Conservation (phyloP, 2,329 filamentous ascomycete genomes). For the Scytalidium sp. region DNA sequence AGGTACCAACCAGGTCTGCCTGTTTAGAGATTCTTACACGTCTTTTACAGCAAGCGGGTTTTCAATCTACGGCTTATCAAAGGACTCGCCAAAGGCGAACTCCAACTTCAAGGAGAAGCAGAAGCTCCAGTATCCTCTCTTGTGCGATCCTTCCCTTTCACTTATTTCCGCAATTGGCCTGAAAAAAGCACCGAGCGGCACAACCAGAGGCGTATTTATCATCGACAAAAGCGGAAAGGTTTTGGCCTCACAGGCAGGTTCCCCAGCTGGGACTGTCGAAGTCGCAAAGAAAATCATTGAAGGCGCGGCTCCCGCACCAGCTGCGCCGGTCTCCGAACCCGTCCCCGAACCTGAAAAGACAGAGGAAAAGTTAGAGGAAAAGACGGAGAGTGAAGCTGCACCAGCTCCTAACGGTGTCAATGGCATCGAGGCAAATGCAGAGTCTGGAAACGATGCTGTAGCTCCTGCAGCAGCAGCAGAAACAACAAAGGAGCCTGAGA, state of each 20-base stretch:
- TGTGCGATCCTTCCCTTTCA: constrained; percentile 74
- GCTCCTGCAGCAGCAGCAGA: constrained; percentile 40
- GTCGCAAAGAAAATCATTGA: constrained; percentile 70
- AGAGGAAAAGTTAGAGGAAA: too few relatives aligned
- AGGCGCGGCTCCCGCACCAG: constrained; percentile 25
- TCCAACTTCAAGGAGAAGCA: constrained; percentile 91
- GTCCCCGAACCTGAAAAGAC: constrained; percentile 13
- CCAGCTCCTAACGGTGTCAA: constrained; percentile 15
- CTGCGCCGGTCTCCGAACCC: constrained; percentile 15
- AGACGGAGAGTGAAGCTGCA: constrained; percentile 17
- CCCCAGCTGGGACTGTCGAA: constrained; percentile 74
- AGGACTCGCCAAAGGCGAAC: constrained; percentile 87
- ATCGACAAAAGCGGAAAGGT: constrained; percentile 81
- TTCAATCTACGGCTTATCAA: constrained; percentile 84
- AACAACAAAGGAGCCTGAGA: constrained; percentile 34
- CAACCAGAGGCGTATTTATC: constrained; percentile 82
- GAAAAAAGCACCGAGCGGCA: constrained; percentile 79
- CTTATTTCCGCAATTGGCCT: constrained; percentile 87
- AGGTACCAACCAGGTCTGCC: constrained; percentile 92
- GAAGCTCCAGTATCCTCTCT: constrained; percentile 79
- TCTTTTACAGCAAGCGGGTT: constrained; percentile 75
- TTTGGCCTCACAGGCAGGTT: constrained; percentile 69
- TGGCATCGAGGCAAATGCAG: constrained; percentile 21
- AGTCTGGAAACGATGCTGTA: constrained; percentile 17
- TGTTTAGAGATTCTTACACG: constrained; percentile 84